Conservation (phyloP, 371 early-diverging fungal species). For the Syncephalastrum monosporum region DNA sequence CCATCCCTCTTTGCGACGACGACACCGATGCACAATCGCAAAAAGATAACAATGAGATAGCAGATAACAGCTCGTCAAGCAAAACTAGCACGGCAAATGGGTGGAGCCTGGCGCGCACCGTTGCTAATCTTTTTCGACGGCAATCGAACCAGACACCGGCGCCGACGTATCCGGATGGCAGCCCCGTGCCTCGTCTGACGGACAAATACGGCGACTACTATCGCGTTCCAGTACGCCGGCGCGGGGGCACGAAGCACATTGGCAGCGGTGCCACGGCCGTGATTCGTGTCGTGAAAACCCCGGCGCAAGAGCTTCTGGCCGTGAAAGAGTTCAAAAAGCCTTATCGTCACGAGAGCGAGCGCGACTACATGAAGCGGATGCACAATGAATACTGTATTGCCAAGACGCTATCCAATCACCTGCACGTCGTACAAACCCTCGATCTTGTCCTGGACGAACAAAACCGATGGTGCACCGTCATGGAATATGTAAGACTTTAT, state of each 20-base stretch:
- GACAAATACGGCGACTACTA: slow-evolving; percentile 48
- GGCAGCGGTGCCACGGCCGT: slow-evolving; percentile 54
- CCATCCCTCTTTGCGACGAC: too few species aligned
- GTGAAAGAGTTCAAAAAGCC: slow-evolving; percentile 68
- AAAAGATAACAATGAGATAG: too few species aligned
- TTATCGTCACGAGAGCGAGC: slow-evolving; percentile 55
- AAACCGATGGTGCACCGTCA: slow-evolving; percentile 63
- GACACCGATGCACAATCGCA: too few species aligned
- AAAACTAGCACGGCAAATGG: too few species aligned
- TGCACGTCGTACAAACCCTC: slow-evolving; percentile 67
- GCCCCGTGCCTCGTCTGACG: slow-evolving; percentile 5
- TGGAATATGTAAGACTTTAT: slow-evolving; percentile 59
- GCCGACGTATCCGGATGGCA: too few species aligned
- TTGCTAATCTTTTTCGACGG: too few species aligned
- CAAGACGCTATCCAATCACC: slow-evolving; percentile 58
- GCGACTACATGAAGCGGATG: slow-evolving; percentile 67
- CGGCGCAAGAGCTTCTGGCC: slow-evolving; percentile 23
- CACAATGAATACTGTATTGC: slow-evolving; percentile 76
- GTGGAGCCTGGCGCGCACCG: too few species aligned
- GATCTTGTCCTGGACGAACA: slow-evolving; percentile 69
- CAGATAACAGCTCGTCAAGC: too few species aligned
- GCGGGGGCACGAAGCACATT: slow-evolving; percentile 40
- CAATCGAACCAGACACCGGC: too few species aligned
- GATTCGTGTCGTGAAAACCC: slow-evolving; percentile 34
- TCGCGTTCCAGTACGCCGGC: slow-evolving; percentile 18